Conservation (phyloP, 208 protist species). For the Novymonas esmeraldas region DNA sequence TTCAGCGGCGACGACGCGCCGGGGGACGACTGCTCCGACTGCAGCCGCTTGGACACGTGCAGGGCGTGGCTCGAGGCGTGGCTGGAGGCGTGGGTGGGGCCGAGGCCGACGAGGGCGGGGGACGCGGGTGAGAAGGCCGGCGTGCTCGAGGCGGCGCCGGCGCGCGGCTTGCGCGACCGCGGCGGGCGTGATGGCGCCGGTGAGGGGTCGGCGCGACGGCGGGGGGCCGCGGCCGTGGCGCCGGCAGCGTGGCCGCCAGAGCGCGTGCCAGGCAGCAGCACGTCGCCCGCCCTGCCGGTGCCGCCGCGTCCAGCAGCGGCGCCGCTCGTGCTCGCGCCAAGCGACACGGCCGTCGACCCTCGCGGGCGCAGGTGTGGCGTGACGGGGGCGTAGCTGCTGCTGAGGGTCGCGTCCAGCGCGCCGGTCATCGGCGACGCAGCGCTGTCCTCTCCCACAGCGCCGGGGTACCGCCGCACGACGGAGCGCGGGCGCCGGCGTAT, state of each 20-base stretch:
- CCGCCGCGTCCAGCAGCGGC: constrained; percentile 6
- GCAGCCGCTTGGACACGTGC: constrained; percentile 3
- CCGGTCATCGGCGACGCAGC: neutral
- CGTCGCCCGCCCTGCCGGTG: constrained; percentile 19
- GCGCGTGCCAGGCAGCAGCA: constrained; percentile 8
- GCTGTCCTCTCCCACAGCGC: constrained; percentile 1
- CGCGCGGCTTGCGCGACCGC: constrained; percentile 22
- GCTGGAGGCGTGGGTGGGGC: neutral
- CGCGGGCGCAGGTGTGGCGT: constrained; percentile 2
- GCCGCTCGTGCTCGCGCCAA: constrained; percentile 1
- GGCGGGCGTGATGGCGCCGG: constrained; percentile 33
- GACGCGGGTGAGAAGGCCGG: constrained; percentile 22
- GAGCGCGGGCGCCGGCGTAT: constrained; percentile 74
- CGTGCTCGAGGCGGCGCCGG: neutral
- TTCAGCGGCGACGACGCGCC: constrained; percentile 27
- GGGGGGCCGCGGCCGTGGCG: constrained; percentile 5
- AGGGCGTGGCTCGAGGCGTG: neutral
- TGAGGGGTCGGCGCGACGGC: constrained; percentile 31
- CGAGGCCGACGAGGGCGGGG: constrained; percentile 8
- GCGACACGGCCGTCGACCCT: neutral
- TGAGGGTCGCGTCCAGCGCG: constrained; percentile 4
- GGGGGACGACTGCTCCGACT: constrained; percentile 19
- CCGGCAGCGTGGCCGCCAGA: neutral
- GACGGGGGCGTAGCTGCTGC: neutral
- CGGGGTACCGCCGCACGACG: constrained; percentile 27